Percentiles rank a stretch among this genome's conserved stretches.
Evolutionary conservation across 768 basidiomycete species (phyloP).

Genomic region (Sarcomyxa edulis): DNA sequence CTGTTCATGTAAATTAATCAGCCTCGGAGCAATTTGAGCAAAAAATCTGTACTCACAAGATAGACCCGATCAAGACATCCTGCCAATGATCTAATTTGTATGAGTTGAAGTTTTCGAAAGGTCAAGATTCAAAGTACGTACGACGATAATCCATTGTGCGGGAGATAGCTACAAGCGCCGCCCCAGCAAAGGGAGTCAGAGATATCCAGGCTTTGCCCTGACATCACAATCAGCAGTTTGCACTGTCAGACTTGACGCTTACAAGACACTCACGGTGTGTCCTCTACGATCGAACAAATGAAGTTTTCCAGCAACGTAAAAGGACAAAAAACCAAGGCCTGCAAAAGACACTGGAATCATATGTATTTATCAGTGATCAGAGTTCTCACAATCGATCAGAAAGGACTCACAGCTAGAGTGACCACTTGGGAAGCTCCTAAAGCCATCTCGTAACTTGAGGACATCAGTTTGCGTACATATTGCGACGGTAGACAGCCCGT

Average conservation of each 20-base stretch:
- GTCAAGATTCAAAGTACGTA: conserved; percentile 27
- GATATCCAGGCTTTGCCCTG: conserved; percentile 83
- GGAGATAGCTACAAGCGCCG: conserved; percentile 74
- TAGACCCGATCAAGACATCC: conserved; percentile 77
- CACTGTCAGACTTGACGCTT: too few species aligned
- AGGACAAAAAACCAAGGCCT: conserved; percentile 83
- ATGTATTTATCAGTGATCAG: conserved; percentile 4
- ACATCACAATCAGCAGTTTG: conserved; percentile 1
- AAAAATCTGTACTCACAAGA: conserved; percentile 50
- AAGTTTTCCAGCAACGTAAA: conserved; percentile 89
- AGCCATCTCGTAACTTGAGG: conserved; percentile 69
- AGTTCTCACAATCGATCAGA: neutral
- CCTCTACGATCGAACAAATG: conserved; percentile 85
- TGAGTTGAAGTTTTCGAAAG: neutral
- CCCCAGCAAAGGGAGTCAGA: conserved; percentile 70
- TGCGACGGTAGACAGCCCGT: conserved; percentile 64
- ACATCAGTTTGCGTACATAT: conserved; percentile 75
- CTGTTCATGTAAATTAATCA: too few species aligned
- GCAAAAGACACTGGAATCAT: conserved; percentile 75
- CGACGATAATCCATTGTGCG: conserved; percentile 92
- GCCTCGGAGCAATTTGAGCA: too few species aligned
- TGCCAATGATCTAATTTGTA: conserved; percentile 75
- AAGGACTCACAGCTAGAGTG: conserved; percentile 73
- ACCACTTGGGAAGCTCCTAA: conserved; percentile 89
- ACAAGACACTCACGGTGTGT: conserved; percentile 44